These are phyloP conservation scores for Podila minutissima DNA, from an alignment of 192 early-diverging fungal species.

Conservation along the genomic window DNA sequence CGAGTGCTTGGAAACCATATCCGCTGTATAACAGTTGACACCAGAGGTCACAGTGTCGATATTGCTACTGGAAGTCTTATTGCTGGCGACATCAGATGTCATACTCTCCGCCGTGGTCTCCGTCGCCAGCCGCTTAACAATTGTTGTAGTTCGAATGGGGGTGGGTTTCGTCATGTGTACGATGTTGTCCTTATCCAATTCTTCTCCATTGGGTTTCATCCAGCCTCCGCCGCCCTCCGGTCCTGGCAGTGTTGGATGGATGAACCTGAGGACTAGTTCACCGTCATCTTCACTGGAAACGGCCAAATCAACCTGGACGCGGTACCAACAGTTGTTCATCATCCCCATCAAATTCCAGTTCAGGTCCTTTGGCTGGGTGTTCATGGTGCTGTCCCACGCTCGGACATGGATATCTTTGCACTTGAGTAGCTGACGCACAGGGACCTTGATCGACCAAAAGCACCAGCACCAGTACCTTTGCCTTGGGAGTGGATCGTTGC, in stretches of 20 bases:
- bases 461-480: constrained; percentile 70
- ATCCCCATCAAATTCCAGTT: constrained; percentile 83
- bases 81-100: neutral
- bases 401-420: constrained; percentile 64
- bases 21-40: constrained; percentile 56
- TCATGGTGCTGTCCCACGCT: constrained; percentile 68
- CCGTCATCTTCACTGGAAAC: constrained; percentile 11
- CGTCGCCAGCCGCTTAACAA: neutral
- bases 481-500: constrained; percentile 41
- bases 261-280: constrained; percentile 41
- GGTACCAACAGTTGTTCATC: constrained; percentile 77
- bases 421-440: constrained; percentile 39
- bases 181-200: constrained; percentile 3
- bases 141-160: constrained; percentile 13
- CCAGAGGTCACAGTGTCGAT: neutral
- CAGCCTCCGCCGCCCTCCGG: constrained; percentile 56
- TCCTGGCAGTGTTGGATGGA: constrained; percentile 63
- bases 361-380: constrained; percentile 67
- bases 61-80: constrained; percentile 1
- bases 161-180: neutral
- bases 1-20: constrained; percentile 74
- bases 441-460: constrained; percentile 62
- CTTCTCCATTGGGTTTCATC: constrained; percentile 54
- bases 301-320: constrained; percentile 56
- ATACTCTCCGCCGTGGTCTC: constrained; percentile 5